Percentiles rank a stretch among this genome's conserved stretches.
Evolutionary conservation across 2,329 filamentous ascomycete genomes (phyloP).

Genomic region (Scedosporium apiospermum): DNA sequence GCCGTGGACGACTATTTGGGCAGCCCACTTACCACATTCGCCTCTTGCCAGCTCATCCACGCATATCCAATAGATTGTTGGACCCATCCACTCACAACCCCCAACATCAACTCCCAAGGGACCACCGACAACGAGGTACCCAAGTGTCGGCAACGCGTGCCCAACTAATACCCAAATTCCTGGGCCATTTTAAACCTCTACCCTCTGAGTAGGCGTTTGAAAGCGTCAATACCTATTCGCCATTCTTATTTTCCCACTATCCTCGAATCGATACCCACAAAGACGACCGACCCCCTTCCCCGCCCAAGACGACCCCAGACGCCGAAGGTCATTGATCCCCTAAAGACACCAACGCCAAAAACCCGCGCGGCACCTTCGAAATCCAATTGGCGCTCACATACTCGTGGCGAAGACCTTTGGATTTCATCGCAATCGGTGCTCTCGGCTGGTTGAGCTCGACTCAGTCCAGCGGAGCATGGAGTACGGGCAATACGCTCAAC

Average conservation of each 20-base stretch:
- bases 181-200: constrained; percentile 22
- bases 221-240: constrained; percentile 10
- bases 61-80: constrained; percentile 46
- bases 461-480: constrained; percentile 51
- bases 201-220: constrained; percentile 16
- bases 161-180: constrained; percentile 33
- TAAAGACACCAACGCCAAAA: not conserved
- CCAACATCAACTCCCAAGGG: constrained; percentile 25
- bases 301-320: not conserved
- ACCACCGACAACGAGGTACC: constrained; percentile 33
- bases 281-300: not conserved
- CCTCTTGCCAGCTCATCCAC: constrained; percentile 52
- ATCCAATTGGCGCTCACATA: constrained; percentile 7
- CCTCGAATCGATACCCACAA: constrained; percentile 6
- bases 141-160: constrained; percentile 35
- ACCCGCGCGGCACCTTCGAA: not conserved
- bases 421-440: constrained; percentile 10
- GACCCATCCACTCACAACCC: constrained; percentile 15
- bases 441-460: constrained; percentile 15
- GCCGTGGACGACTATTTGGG: constrained; percentile 44
- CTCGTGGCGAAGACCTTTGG: constrained; percentile 17
- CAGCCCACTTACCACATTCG: constrained; percentile 40
- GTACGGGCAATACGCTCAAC: constrained; percentile 64
- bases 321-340: not conserved
- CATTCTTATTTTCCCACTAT: constrained; percentile 4